Evolutionary conservation across 176 grass and related monocot species (phyloP).

Genomic region (Tillandsia leiboldiana): DNA sequence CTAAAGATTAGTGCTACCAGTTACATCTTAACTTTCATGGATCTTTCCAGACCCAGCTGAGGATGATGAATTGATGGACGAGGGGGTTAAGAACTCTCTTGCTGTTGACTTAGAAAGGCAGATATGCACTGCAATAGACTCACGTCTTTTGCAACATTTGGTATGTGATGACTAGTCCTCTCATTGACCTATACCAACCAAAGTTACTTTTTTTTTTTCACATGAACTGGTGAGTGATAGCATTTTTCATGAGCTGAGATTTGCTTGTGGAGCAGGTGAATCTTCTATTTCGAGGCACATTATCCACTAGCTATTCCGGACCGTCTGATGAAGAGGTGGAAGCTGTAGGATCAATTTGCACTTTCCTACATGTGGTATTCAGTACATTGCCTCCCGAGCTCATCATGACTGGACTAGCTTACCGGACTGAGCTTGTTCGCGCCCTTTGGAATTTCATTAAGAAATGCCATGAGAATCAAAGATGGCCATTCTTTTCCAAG

Average conservation of each 20-base stretch:
- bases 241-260: neutral
- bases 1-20: neutral
- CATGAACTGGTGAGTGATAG: neutral
- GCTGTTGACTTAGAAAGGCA: conserved; percentile 65
- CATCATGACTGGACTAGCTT: conserved; percentile 72
- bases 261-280: conserved; percentile 56
- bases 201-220: neutral
- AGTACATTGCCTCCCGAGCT: conserved; percentile 59
- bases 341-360: conserved; percentile 85
- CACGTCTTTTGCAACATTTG: conserved; percentile 70
- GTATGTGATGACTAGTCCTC: conserved; percentile 30
- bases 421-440: conserved; percentile 93
- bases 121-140: conserved; percentile 78
- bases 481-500: conserved; percentile 70
- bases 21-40: conserved; percentile 3
- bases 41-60: conserved; percentile 37
- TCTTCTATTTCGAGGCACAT: conserved; percentile 55
- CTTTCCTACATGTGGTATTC: conserved; percentile 85
- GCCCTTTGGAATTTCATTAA: conserved; percentile 90
- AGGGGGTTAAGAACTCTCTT: conserved; percentile 43
- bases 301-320: conserved; percentile 41
- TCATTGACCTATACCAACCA: neutral
- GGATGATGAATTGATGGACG: conserved; percentile 69
- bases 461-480: conserved; percentile 65
- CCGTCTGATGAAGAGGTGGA: conserved; percentile 63